A percentile compares a stretch with the other conserved stretches of the same genome.
These are phyloP conservation scores for Metroxylon sagu DNA, from an alignment of 176 grass and related monocot species.

Conservation along the genomic window DNA sequence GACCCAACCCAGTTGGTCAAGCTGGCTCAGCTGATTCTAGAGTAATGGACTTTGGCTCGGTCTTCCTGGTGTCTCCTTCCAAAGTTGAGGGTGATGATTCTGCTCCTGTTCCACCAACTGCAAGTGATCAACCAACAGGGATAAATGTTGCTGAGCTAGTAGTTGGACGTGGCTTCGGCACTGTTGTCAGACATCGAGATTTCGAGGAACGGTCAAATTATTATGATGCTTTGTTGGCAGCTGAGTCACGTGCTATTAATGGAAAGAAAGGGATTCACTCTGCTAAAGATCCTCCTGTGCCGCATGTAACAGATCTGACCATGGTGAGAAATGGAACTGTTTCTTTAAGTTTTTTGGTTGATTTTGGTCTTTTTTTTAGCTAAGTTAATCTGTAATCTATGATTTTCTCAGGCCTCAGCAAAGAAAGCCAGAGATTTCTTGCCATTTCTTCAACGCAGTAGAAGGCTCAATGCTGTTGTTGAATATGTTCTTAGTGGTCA, in stretches of 20 bases:
- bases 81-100: slow-evolving; percentile 56
- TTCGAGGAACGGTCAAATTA: slow-evolving; percentile 94
- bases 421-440: slow-evolving; percentile 97
- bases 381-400: not conserved
- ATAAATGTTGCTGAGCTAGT: slow-evolving; percentile 84
- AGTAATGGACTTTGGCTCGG: slow-evolving; percentile 91
- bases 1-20: slow-evolving; percentile 35
- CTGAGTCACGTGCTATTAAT: slow-evolving; percentile 83
- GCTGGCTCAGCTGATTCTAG: slow-evolving; percentile 43
- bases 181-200: slow-evolving; percentile 70
- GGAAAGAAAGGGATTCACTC: slow-evolving; percentile 88
- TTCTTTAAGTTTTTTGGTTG: not conserved
- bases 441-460: slow-evolving; percentile 75
- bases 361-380: not conserved
- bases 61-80: slow-evolving; percentile 51
- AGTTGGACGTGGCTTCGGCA: slow-evolving; percentile 69
- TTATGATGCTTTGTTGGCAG: slow-evolving; percentile 76
- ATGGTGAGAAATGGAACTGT: slow-evolving; percentile 13
- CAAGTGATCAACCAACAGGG: slow-evolving; percentile 21
- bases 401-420: slow-evolving; percentile 38
- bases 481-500: slow-evolving; percentile 98
- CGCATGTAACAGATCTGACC: slow-evolving; percentile 92
- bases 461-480: slow-evolving; percentile 67
- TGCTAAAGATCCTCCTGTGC: slow-evolving; percentile 57
- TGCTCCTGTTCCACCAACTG: slow-evolving; percentile 28